phyloP scores from a whole-genome alignment of 441 rosid genomes.

The Sinapis alba region DNA sequence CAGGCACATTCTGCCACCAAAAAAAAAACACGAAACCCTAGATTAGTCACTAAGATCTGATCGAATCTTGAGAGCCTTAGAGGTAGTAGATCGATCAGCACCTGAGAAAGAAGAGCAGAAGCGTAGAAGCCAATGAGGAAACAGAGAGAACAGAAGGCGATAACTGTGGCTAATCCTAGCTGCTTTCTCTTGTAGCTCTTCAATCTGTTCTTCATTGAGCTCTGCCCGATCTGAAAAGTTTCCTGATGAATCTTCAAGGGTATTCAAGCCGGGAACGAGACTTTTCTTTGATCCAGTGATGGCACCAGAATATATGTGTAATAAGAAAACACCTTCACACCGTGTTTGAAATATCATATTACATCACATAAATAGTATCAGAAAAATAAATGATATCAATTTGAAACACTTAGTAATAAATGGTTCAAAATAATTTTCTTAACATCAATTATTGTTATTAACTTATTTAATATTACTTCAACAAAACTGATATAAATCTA shows the following conservation, averaged over 20 bases:
- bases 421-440: too few species aligned
- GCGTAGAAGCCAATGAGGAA: slow-evolving; percentile 68
- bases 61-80: not conserved
- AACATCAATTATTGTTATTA: too few species aligned
- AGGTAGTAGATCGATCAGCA: slow-evolving; percentile 23
- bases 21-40: slow-evolving; percentile 19
- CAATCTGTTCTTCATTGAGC: slow-evolving; percentile 58
- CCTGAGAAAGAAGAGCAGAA: slow-evolving; percentile 61
- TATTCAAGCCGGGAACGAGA: not conserved
- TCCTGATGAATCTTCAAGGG: not conserved
- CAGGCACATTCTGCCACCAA: slow-evolving; percentile 56
- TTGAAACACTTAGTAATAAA: too few species aligned
- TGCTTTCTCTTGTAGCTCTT: slow-evolving; percentile 54
- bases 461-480: too few species aligned
- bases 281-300: not conserved
- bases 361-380: too few species aligned
- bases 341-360: too few species aligned
- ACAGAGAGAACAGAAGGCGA: slow-evolving; percentile 56
- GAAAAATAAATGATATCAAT: too few species aligned
- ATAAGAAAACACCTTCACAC: too few species aligned
- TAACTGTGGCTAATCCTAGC: slow-evolving; percentile 52
- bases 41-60: not conserved
- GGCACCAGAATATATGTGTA: not conserved
- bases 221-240: not conserved
- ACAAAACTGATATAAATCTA: too few species aligned